These are phyloP conservation scores for Kazachstania kunashirensis DNA, from an alignment of 805 yeast genomes.

Conservation along the genomic window DNA sequence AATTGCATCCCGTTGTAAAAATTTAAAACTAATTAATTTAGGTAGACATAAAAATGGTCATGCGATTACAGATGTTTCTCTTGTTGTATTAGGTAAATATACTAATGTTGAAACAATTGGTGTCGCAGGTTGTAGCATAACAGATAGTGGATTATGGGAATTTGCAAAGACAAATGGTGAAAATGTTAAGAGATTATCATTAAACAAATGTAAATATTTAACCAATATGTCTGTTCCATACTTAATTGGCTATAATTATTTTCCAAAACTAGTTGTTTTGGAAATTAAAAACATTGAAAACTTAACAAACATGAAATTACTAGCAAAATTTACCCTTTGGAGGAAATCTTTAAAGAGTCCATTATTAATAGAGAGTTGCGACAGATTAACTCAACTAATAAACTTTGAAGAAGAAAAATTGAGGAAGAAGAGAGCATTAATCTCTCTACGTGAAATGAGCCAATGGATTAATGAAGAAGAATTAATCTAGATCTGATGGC, in stretches of 20 bases:
- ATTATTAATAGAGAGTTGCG: slow-evolving; percentile 73
- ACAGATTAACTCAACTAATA: slow-evolving; percentile 49
- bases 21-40: slow-evolving; percentile 54
- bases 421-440: slow-evolving; percentile 46
- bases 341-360: slow-evolving; percentile 38
- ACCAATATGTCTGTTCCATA: slow-evolving; percentile 52
- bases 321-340: slow-evolving; percentile 57
- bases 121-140: slow-evolving; percentile 75
- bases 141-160: slow-evolving; percentile 76
- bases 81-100: slow-evolving; percentile 46
- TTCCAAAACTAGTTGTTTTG: slow-evolving; percentile 56
- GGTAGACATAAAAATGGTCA: slow-evolving; percentile 70
- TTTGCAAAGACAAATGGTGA: slow-evolving; percentile 47
- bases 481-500: too few species aligned
- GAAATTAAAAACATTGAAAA: slow-evolving; percentile 59
- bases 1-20: slow-evolving; percentile 51
- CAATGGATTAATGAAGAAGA: slow-evolving; percentile 53
- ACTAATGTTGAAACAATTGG: slow-evolving; percentile 66
- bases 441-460: slow-evolving; percentile 52
- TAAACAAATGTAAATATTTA: slow-evolving; percentile 59
- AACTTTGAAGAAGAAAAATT: slow-evolving; percentile 49
- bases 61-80: slow-evolving; percentile 59
- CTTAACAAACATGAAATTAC: slow-evolving; percentile 49
- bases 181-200: slow-evolving; percentile 52
- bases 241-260: slow-evolving; percentile 34